phyloP scores from a whole-genome alignment of 345 rosid species.

The Tarenaya hassleriana region DNA sequence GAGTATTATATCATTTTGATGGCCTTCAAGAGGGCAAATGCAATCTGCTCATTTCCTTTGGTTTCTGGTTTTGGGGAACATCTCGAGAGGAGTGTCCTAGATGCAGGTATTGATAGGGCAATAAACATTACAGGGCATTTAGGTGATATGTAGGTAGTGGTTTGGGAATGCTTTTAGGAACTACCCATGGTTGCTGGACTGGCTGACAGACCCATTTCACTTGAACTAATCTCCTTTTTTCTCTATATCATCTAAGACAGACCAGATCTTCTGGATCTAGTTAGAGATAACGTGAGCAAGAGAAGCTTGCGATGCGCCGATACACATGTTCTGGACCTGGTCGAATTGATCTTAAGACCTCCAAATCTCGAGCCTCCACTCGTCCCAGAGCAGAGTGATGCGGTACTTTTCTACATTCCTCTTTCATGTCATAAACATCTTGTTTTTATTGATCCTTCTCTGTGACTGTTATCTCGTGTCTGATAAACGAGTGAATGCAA shows the following conservation, averaged over 20 bases:
- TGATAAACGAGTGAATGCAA: not conserved
- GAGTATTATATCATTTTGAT: slow-evolving; percentile 6
- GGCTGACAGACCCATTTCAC: not conserved
- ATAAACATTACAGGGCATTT: not conserved
- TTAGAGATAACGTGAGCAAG: slow-evolving; percentile 44
- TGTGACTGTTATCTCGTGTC: not conserved
- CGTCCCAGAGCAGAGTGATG: slow-evolving; percentile 73
- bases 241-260: slow-evolving; percentile 39
- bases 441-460: not conserved
- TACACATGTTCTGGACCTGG: slow-evolving; percentile 51
- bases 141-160: too few relatives aligned
- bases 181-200: not conserved
- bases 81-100: not conserved
- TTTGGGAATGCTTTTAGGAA: too few relatives aligned
- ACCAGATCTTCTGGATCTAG: slow-evolving; percentile 70
- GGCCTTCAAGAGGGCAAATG: not conserved
- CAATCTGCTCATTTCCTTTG: not conserved
- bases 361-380: slow-evolving; percentile 71
- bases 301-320: slow-evolving; percentile 27
- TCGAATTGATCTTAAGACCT: slow-evolving; percentile 71
- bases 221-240: slow-evolving; percentile 9
- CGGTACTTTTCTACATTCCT: slow-evolving; percentile 36
- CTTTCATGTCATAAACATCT: not conserved
- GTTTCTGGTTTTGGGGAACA: too few relatives aligned
- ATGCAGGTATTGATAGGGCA: slow-evolving; percentile 7